phyloP scores from a whole-genome alignment of 345 rosid genomes.

The Melaleuca alternifolia region DNA sequence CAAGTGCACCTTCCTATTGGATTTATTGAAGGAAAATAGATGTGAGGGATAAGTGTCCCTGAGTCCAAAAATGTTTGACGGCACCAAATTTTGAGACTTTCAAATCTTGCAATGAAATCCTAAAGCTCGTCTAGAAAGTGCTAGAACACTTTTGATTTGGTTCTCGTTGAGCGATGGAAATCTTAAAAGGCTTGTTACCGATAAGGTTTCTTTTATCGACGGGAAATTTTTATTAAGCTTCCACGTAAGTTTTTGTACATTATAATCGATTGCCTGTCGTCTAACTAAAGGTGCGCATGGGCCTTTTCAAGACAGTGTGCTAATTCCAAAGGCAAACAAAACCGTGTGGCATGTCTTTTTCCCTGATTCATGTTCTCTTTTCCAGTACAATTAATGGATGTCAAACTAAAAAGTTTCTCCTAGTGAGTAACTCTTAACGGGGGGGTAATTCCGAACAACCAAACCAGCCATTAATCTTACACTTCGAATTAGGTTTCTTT shows the following conservation, averaged over 20 bases:
- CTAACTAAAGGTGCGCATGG: not conserved
- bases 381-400: not conserved
- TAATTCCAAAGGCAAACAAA: not conserved
- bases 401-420: not conserved
- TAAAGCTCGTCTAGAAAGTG: not conserved
- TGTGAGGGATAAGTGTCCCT: not conserved
- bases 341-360: not conserved
- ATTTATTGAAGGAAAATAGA: not conserved
- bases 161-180: not conserved
- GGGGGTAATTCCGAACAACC: not conserved
- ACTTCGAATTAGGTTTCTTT: not conserved
- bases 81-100: not conserved
- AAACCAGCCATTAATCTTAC: not conserved
- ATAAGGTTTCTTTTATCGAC: not conserved
- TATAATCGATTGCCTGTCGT: not conserved
- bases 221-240: not conserved
- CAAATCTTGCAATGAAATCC: not conserved
- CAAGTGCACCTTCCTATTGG: not conserved
- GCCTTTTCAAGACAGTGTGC: not conserved
- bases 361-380: not conserved
- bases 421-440: not conserved
- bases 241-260: not conserved
- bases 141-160: not conserved
- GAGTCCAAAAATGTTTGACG: not conserved
- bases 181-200: not conserved